Evolutionary conservation across 495 filamentous ascomycete species (phyloP).

Genomic region (Penicillium macrosclerotiorum): DNA sequence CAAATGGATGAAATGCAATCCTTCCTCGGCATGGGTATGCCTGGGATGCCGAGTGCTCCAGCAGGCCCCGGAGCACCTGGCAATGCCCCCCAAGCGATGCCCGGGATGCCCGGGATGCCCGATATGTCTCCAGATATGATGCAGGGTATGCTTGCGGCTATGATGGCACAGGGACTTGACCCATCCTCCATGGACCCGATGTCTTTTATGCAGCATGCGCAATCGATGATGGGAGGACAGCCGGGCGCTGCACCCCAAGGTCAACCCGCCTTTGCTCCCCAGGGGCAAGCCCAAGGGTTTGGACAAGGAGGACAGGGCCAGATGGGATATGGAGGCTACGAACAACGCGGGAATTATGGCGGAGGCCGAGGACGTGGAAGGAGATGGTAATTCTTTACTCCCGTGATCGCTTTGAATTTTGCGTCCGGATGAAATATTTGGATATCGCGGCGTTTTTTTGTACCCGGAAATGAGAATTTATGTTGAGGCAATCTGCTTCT

Average conservation of each 20-base stretch:
- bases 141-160: constrained; percentile 77
- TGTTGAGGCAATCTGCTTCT: neutral
- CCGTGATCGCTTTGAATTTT: constrained; percentile 9
- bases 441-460: constrained; percentile 27
- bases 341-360: constrained; percentile 45
- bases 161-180: constrained; percentile 83
- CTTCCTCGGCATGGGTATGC: constrained; percentile 74
- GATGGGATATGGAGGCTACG: constrained; percentile 52
- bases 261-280: constrained; percentile 38
- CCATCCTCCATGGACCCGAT: constrained; percentile 72
- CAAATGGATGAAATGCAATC: constrained; percentile 87
- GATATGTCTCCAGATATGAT: constrained; percentile 71
- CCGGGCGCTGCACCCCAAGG: constrained; percentile 40
- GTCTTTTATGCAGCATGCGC: constrained; percentile 53
- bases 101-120: constrained; percentile 67
- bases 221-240: constrained; percentile 50
- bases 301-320: constrained; percentile 46
- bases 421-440: constrained; percentile 5
- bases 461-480: constrained; percentile 15
- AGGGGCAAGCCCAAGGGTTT: constrained; percentile 34
- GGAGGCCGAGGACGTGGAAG: constrained; percentile 48
- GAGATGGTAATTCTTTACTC: constrained; percentile 37
- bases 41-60: constrained; percentile 63
- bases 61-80: constrained; percentile 36
- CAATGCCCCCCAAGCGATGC: constrained; percentile 51